Evolutionary conservation across 306 rosid species (phyloP), one percentile per base, ranked within the genome.

Genomic region (Castanospermum australe): DNA sequence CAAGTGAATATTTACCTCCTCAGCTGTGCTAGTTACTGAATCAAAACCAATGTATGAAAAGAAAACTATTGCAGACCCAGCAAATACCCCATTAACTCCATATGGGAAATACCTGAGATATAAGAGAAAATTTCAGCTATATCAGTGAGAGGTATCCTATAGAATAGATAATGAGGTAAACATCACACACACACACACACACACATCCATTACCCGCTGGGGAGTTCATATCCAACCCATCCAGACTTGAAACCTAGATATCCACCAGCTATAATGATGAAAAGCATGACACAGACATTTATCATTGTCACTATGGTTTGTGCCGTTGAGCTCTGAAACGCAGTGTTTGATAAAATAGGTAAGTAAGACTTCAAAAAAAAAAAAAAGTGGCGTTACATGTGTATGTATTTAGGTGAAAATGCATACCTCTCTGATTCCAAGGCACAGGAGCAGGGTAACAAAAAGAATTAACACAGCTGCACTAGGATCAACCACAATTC

Each of bases 31-130:
- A 62, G 81, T 80, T 17, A 91, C 92, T 54, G 96, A 77, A 84
- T 91, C 96, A 51, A 91, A 91, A 68, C 96, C 96, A 39, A 89
- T 91, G 79, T 87, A 89, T 48, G 93, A 87, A 84, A 91, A 91
- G 92, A 91, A 91, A 83, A 91, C 88, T 54, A 87, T 81, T n/a
- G 89, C 85, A 56, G 92, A 86, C 67, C 96, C 93, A 75, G 92
- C 38, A 71, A 91, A 83, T 79, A 91, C 62, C 50, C 96, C 96
- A 48, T 91, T 89, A 33, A 91, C 62, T 72, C 96, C 96, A 64
- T 82, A 87, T 0, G 93, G 89, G 56, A 89, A 85, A 77, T 84
- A 91, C 89, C 96, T 91, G 80, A 67, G 75, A 80, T 25, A 44
- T 67, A 18, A 41, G 65, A 79, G 45, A 72, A 45, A 83, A 45